phyloP scores from a whole-genome alignment of 2,329 filamentous ascomycete species.

The Pyrenochaeta sp. region DNA sequence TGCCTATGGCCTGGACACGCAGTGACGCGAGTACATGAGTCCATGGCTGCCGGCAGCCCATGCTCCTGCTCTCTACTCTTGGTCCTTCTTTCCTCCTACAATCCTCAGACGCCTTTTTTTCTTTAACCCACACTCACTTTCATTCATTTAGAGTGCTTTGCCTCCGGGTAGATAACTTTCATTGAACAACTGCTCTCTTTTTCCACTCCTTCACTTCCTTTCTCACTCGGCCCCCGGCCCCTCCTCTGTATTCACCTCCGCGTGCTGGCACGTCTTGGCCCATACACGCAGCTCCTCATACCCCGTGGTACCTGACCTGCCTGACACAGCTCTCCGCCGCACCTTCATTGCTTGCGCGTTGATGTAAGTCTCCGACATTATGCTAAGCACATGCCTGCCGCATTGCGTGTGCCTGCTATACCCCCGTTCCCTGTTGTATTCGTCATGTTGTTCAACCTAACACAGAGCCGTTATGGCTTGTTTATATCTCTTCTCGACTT shows the following conservation, averaged over 20 bases:
- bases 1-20: constrained; percentile 32
- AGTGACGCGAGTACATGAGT: constrained; percentile 40
- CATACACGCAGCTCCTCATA: constrained; percentile 37
- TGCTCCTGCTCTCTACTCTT: constrained; percentile 18
- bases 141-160: constrained; percentile 44
- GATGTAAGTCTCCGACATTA: constrained; percentile 43
- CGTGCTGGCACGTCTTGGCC: constrained; percentile 53
- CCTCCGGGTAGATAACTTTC: constrained; percentile 1
- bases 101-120: constrained; percentile 24
- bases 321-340: constrained; percentile 37
- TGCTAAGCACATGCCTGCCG: constrained; percentile 22
- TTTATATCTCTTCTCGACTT: constrained; percentile 20
- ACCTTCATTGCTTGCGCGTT: constrained; percentile 41
- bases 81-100: constrained; percentile 32
- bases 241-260: constrained; percentile 21
- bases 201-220: constrained; percentile 20
- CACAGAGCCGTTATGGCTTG: constrained; percentile 20
- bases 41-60: constrained; percentile 22
- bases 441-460: constrained; percentile 19
- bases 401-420: constrained; percentile 24
- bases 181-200: constrained; percentile 13
- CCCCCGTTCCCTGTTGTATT: constrained; percentile 4
- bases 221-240: constrained; percentile 16
- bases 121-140: constrained; percentile 20
- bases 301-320: constrained; percentile 14